Conservation (phyloP, 2,329 filamentous ascomycete species). For the Lomentospora prolificans region DNA sequence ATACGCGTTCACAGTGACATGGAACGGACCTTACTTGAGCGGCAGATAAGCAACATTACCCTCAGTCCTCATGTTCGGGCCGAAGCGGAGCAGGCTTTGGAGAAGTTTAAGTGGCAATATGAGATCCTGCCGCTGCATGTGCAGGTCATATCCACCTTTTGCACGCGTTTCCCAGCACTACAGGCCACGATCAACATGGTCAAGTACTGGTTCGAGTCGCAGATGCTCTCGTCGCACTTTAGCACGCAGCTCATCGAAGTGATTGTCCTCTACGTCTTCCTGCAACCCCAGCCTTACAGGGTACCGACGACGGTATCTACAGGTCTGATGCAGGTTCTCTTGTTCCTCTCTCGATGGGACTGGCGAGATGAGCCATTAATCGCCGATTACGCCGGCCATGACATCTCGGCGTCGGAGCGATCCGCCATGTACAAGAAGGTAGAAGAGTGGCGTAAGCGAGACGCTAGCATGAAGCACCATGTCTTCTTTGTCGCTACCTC, state of each 20-base stretch:
- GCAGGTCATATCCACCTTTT: slow-evolving; percentile 70
- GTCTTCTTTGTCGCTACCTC: slow-evolving; percentile 75
- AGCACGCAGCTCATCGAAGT: slow-evolving; percentile 77
- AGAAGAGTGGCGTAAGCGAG: slow-evolving; percentile 76
- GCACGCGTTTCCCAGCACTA: slow-evolving; percentile 68
- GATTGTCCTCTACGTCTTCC: slow-evolving; percentile 66
- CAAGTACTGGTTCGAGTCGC: slow-evolving; percentile 82
- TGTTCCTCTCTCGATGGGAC: slow-evolving; percentile 79
- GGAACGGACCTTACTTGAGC: slow-evolving; percentile 71
- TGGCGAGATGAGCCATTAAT: slow-evolving; percentile 79
- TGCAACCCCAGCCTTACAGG: slow-evolving; percentile 72
- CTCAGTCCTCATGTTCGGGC: slow-evolving; percentile 57
- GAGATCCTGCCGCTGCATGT: slow-evolving; percentile 67
- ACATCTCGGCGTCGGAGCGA: slow-evolving; percentile 43
- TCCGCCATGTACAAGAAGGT: slow-evolving; percentile 60
- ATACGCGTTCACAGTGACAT: slow-evolving; percentile 83
- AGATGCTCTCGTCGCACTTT: slow-evolving; percentile 70
- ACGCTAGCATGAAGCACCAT: slow-evolving; percentile 77
- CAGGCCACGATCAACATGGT: slow-evolving; percentile 74
- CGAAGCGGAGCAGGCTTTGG: slow-evolving; percentile 58
- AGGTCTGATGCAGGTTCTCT: slow-evolving; percentile 72
- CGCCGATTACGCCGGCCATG: slow-evolving; percentile 49
- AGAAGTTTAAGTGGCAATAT: slow-evolving; percentile 61
- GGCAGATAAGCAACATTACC: slow-evolving; percentile 65
- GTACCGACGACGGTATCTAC: slow-evolving; percentile 66